Percentiles rank a stretch among this genome's conserved stretches.
These are phyloP conservation scores for Epichloe sp. DNA, from an alignment of 2,329 filamentous ascomycete genomes.

Conservation along the genomic window DNA sequence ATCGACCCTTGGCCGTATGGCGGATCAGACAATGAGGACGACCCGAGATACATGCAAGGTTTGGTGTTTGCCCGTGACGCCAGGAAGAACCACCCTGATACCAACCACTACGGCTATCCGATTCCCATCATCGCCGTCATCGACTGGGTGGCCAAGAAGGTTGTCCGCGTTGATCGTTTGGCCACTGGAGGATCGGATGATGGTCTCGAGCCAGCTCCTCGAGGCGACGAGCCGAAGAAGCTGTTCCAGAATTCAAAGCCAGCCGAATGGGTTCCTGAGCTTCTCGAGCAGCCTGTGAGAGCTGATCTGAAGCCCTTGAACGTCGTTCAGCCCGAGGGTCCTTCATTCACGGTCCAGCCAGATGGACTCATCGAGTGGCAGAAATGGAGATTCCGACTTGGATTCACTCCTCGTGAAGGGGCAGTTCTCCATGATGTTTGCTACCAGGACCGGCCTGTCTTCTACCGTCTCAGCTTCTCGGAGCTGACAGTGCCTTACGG, in stretches of 20 bases:
- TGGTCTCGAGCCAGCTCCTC: constrained; percentile 24
- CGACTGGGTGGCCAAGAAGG: constrained; percentile 39
- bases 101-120: constrained; percentile 50
- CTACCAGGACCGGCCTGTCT: constrained; percentile 51
- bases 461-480: constrained; percentile 53
- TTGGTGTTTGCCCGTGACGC: constrained; percentile 34
- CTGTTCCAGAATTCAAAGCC: constrained; percentile 29
- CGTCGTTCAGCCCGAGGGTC: constrained; percentile 56
- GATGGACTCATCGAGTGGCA: constrained; percentile 44
- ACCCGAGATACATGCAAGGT: constrained; percentile 34
- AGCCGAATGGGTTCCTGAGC: constrained; percentile 36
- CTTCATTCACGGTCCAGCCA: constrained; percentile 46
- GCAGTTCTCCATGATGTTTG: constrained; percentile 56
- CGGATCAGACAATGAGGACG: constrained; percentile 25
- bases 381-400: constrained; percentile 57
- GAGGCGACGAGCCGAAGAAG: constrained; percentile 26
- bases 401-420: constrained; percentile 58
- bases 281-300: constrained; percentile 33
- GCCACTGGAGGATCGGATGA: constrained; percentile 35
- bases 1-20: constrained; percentile 57
- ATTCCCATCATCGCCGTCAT: constrained; percentile 47
- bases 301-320: constrained; percentile 55
- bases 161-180: constrained; percentile 44
- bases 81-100: constrained; percentile 33
- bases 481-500: constrained; percentile 61